phyloP scores from a whole-genome alignment of 306 rosid genomes.

The Cucurbita moschata region DNA sequence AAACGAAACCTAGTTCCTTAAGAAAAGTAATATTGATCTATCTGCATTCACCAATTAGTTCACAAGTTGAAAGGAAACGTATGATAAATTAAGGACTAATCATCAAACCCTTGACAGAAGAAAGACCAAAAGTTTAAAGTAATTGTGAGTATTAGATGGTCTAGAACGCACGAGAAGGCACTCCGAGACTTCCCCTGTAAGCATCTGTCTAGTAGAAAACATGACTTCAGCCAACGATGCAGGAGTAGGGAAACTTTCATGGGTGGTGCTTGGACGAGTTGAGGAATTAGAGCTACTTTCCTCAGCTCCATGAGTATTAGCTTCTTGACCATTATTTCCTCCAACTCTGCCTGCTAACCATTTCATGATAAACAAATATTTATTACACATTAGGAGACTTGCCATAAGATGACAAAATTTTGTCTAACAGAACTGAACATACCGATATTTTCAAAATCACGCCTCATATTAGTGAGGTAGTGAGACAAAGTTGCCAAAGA shows the following conservation, averaged over 20 bases:
- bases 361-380: not conserved
- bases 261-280: conserved; percentile 22
- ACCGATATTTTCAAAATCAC: conserved; percentile 67
- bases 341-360: conserved; percentile 54
- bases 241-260: conserved; percentile 56
- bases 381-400: not conserved
- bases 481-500: conserved; percentile 84
- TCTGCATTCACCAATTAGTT: not conserved
- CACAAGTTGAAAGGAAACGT: not conserved
- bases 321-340: conserved; percentile 30
- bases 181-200: conserved; percentile 53
- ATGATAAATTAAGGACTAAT: not conserved
- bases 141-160: conserved; percentile 4
- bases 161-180: conserved; percentile 53
- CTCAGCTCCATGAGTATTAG: conserved; percentile 23
- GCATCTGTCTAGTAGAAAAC: conserved; percentile 61
- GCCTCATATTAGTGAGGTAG: conserved; percentile 45
- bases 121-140: not conserved
- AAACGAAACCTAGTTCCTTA: not conserved
- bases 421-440: conserved; percentile 16
- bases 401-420: not conserved
- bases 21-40: not conserved
- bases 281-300: conserved; percentile 34
- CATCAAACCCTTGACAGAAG: not conserved
- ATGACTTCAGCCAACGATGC: conserved; percentile 79